Evolutionary conservation across 2,329 filamentous ascomycete species (phyloP).

Genomic region (Ramularia endophylla): DNA sequence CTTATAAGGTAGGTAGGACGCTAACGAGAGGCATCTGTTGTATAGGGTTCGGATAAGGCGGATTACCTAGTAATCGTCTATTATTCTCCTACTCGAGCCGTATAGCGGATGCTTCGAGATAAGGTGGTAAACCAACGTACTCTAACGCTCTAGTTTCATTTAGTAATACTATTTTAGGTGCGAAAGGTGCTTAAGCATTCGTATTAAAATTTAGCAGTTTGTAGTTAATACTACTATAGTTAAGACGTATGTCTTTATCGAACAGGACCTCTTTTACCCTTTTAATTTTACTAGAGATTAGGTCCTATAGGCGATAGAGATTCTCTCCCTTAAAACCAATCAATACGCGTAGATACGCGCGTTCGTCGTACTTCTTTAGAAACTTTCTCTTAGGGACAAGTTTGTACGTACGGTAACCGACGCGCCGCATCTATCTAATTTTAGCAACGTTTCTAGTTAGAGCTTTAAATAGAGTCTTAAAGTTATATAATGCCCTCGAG

Average conservation of each 20-base stretch:
- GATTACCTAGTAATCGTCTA: too few species aligned
- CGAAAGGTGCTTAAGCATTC: not conserved
- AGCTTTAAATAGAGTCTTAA: not conserved
- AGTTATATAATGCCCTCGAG: not conserved
- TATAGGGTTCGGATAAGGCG: too few species aligned
- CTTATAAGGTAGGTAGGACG: too few species aligned
- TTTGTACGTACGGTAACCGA: constrained; percentile 2
- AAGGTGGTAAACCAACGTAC: too few species aligned
- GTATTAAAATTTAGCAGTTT: not conserved
- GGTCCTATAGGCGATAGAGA: constrained; percentile 1
- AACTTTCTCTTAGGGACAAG: constrained; percentile 3
- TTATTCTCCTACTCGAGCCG: too few species aligned
- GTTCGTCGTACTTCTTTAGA: constrained; percentile 3
- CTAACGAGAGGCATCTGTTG: too few species aligned
- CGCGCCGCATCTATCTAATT: not conserved
- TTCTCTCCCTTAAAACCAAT: not conserved
- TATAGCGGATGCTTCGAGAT: too few species aligned
- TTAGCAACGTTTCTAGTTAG: not conserved
- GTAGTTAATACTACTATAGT: not conserved
- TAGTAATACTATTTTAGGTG: not conserved
- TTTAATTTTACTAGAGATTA: constrained; percentile 1
- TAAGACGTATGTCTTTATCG: constrained; percentile 1
- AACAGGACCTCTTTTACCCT: constrained; percentile 1
- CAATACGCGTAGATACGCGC: not conserved
- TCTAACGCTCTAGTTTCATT: too few species aligned